Base-by-base conservation (phyloP, 2,329 filamentous ascomycete genomes). In the Fusarium liriodendri region DNA sequence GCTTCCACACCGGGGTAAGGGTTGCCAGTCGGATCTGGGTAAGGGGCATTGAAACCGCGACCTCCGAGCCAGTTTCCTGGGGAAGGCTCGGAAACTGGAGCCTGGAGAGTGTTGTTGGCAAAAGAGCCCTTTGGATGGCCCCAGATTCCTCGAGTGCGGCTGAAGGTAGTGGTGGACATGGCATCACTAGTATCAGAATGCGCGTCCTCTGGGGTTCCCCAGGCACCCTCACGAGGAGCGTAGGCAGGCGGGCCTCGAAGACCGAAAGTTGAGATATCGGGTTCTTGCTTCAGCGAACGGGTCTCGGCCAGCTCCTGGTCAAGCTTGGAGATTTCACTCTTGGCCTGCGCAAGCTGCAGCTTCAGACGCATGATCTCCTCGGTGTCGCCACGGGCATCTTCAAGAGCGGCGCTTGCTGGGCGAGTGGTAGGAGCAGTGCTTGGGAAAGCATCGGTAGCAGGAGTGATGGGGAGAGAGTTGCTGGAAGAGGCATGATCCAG, bases 221-320 rank as follows among this genome's bases (percentile, higher is more conserved):
- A 93, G 40, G 84, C 82, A 70, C 80, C 85, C 54, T 88, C 88
- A 20, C 82, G 82, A 29, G 79, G 70, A 50, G 63, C 37, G 8
- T 74, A 69, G 9, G 73, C 61, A 33, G 78, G 66, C 60, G 78
- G 66, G 57, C 66, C 66, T 16, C 79, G 77, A 33, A 74, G 70
- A 18, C 74, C 74, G 38, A 77, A 69, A 40, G 59, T 47, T 25
- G 76, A 64, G 4, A 66, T 22, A 2, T 83, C 79, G 4, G 76
- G 66, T 2, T 90, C 92, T 62, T 89, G 85, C 76, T 89, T 90
- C 37, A 85, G 85, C 65, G 90, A 87, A 33, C 90, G 90, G 27
- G 87, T 90, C 72, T 93, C 90, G 42, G 90, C 87, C 69, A 94
- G 87, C 83, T 95, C 92, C 63, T 93, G 88, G 67, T 93, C 92